These are phyloP conservation scores for Hypoxylon sp. DNA, from an alignment of 2,329 filamentous ascomycete genomes.

Conservation along the genomic window DNA sequence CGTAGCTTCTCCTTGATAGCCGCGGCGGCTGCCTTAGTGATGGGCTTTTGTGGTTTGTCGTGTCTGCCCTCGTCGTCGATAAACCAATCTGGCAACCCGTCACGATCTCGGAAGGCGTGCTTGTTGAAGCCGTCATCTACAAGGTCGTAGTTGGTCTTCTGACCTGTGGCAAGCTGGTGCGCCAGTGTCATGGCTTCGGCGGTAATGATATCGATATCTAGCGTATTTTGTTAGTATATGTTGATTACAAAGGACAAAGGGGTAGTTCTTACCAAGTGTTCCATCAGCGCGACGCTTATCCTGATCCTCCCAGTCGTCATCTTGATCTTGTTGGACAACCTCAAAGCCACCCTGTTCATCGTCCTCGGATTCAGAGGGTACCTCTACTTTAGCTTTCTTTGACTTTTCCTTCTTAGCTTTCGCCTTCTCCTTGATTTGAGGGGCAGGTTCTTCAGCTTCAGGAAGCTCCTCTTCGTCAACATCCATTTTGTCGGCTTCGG, in stretches of 20 bases:
- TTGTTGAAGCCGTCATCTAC: conserved; percentile 96
- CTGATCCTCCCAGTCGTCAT: conserved; percentile 75
- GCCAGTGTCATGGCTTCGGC: conserved; percentile 98
- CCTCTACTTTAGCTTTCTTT: conserved; percentile 41
- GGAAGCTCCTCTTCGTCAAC: conserved; percentile 49
- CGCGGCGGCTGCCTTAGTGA: conserved; percentile 87
- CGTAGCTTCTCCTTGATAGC: conserved; percentile 96
- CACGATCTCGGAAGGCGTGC: conserved; percentile 88
- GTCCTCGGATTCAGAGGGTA: conserved; percentile 53
- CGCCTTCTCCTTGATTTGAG: conserved; percentile 47
- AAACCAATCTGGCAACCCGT: conserved; percentile 98
- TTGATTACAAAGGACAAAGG: background rate
- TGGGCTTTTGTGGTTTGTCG: conserved; percentile 88
- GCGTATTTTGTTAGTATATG: conserved; percentile 45
- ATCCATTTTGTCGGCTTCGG: conserved; percentile 46
- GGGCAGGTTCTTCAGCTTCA: conserved; percentile 48
- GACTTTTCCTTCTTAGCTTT: conserved; percentile 45
- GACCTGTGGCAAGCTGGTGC: conserved; percentile 88
- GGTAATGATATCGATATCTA: conserved; percentile 98
- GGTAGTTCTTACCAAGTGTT: conserved; percentile 65
- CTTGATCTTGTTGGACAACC: conserved; percentile 66
- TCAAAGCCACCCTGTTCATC: conserved; percentile 71
- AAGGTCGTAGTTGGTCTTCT: conserved; percentile 83
- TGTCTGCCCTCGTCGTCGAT: conserved; percentile 90
- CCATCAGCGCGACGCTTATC: conserved; percentile 75